Evolutionary conservation across 2,329 filamentous ascomycete genomes (phyloP).

Genomic region (Periconia macrospinosa): DNA sequence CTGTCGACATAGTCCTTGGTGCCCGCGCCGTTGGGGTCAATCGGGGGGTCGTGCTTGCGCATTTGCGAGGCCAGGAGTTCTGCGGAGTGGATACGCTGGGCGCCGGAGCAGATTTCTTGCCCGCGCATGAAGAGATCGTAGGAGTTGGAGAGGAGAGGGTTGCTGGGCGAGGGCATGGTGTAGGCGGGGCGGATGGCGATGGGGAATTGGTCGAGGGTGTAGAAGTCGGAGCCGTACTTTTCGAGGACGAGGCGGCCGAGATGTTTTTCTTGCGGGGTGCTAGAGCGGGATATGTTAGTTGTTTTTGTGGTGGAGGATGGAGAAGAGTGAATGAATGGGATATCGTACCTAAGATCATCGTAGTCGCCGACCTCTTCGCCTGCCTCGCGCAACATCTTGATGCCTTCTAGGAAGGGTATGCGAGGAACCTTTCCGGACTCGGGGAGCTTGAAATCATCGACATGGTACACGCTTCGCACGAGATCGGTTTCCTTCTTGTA

Average conservation of each 20-base stretch:
- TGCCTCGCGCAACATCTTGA: slow-evolving; percentile 75
- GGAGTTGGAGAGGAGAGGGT: slow-evolving; percentile 58
- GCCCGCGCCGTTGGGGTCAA: slow-evolving; percentile 61
- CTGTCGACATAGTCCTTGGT: slow-evolving; percentile 66
- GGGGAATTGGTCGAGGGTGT: slow-evolving; percentile 95
- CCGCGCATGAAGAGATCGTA: slow-evolving; percentile 74
- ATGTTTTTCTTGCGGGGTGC: slow-evolving; percentile 82
- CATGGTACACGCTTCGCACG: slow-evolving; percentile 71
- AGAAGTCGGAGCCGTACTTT: slow-evolving; percentile 95
- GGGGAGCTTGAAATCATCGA: slow-evolving; percentile 75
- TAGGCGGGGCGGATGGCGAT: slow-evolving; percentile 88
- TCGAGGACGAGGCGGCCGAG: slow-evolving; percentile 82
- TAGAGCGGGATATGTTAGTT: slow-evolving; percentile 20
- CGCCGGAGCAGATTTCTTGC: slow-evolving; percentile 62
- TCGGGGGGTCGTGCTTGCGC: slow-evolving; percentile 57
- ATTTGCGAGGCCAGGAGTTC: slow-evolving; percentile 61
- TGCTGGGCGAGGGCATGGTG: slow-evolving; percentile 67
- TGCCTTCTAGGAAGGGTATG: slow-evolving; percentile 76
- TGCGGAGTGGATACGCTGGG: slow-evolving; percentile 67
- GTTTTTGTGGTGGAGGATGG: no score
- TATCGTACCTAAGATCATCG: slow-evolving; percentile 67
- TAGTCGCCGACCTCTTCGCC: slow-evolving; percentile 75
- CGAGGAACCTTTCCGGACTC: slow-evolving; percentile 73
- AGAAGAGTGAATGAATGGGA: not conserved
- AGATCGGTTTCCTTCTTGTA: slow-evolving; percentile 74